phyloP scores from a whole-genome alignment of 352 stramenopile genomes.

The Phytophthora colocasiae region DNA sequence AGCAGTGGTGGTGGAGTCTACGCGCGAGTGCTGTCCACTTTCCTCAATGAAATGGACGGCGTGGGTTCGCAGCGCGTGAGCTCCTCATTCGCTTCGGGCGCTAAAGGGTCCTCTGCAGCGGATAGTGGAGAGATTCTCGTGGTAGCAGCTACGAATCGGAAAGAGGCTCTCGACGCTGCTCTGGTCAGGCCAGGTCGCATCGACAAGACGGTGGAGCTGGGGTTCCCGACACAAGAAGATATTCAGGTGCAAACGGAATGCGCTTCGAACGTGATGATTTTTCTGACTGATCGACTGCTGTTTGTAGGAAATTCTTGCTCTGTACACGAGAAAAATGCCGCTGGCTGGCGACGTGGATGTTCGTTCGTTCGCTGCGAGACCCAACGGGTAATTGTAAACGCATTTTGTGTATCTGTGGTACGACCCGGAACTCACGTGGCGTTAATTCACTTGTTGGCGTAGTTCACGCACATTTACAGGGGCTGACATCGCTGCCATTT shows the following conservation, averaged over 20 bases:
- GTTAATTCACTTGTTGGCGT: conserved; percentile 1
- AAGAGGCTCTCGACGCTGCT: conserved; percentile 72
- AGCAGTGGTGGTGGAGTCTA: conserved; percentile 67
- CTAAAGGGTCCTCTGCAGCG: conserved; percentile 7
- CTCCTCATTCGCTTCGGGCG: conserved; percentile 22
- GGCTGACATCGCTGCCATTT: conserved; percentile 72
- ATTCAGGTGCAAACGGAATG: conserved; percentile 32
- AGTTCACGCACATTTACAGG: conserved; percentile 58
- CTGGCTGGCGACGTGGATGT: conserved; percentile 66
- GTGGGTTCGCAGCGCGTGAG: conserved; percentile 49
- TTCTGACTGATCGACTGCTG: conserved; percentile 11
- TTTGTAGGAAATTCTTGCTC: conserved; percentile 51
- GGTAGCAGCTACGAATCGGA: conserved; percentile 77
- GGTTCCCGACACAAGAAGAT: conserved; percentile 59
- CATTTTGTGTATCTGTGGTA: conserved; percentile 5
- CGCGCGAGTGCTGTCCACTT: conserved; percentile 81
- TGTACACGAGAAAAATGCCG: conserved; percentile 78
- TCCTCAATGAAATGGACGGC: conserved; percentile 89
- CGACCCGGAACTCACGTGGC: conserved; percentile 7
- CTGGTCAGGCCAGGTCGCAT: conserved; percentile 83
- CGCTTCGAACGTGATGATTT: neutral
- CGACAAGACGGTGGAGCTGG: conserved; percentile 74
- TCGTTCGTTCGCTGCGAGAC: conserved; percentile 39
- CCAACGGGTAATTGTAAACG: conserved; percentile 45
- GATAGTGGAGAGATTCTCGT: conserved; percentile 62